Percentiles rank a stretch among this genome's conserved stretches.
Evolutionary conservation across 805 yeast genomes (phyloP).

Genomic region (Candida easanensis): DNA sequence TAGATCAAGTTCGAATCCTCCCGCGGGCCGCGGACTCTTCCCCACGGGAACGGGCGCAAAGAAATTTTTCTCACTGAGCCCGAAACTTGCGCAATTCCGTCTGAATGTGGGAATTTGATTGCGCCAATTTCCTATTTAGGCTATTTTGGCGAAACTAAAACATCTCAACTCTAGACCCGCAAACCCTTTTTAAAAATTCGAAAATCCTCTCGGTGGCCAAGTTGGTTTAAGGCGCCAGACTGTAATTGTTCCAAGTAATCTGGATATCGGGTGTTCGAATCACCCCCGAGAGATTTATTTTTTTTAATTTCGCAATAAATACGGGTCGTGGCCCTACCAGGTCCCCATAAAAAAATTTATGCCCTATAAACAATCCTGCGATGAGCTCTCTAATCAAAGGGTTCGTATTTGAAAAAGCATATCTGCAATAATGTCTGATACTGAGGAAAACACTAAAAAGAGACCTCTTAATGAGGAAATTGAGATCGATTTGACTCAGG

Average conservation of each 20-base stretch:
- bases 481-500: conserved; percentile 64
- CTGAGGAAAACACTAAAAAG: conserved; percentile 13
- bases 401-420: background rate
- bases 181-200: background rate
- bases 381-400: conserved; percentile 4
- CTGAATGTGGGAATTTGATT: no score
- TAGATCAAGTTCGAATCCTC: no score
- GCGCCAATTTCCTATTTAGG: background rate
- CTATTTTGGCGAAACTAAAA: background rate
- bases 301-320: background rate
- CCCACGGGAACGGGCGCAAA: background rate
- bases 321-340: background rate
- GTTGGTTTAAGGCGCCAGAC: conserved; percentile 47
- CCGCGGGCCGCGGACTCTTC: conserved; percentile 1
- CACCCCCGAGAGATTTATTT: conserved; percentile 44
- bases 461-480: conserved; percentile 38
- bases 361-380: conserved; percentile 4
- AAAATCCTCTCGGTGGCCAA: conserved; percentile 39
- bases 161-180: background rate
- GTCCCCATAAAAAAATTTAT: conserved; percentile 1
- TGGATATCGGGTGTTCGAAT: conserved; percentile 50
- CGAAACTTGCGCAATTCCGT: no score
- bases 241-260: conserved; percentile 38
- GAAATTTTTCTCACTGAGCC: background rate
- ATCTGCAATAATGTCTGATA: conserved; percentile 5